Conservation (phyloP, 2,329 filamentous ascomycete species). For the Aspergillus tubingensis region DNA sequence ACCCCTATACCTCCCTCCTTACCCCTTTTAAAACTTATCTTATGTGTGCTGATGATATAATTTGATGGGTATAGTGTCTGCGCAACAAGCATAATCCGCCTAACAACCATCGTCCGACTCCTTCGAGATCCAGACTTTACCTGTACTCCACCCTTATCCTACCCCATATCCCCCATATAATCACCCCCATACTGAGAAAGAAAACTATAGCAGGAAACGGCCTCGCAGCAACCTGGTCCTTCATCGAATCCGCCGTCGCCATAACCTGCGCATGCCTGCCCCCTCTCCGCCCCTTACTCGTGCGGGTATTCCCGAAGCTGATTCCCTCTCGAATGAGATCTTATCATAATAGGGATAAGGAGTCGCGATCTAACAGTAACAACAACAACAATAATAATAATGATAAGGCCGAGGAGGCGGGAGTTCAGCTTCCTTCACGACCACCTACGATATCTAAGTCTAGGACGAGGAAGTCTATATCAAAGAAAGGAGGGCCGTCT, state of each 20-base stretch:
- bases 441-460: too few species aligned
- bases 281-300: slow-evolving; percentile 29
- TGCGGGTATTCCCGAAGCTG: slow-evolving; percentile 27
- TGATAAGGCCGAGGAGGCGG: too few species aligned
- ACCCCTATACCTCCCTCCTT: background rate
- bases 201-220: slow-evolving; percentile 17
- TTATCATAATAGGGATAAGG: slow-evolving; percentile 11
- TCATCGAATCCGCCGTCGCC: slow-evolving; percentile 33
- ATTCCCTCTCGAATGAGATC: slow-evolving; percentile 20
- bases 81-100: slow-evolving; percentile 25
- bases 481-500: too few species aligned
- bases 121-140: slow-evolving; percentile 21
- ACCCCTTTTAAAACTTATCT: too few species aligned
- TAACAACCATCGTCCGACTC: slow-evolving; percentile 27
- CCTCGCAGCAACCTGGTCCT: slow-evolving; percentile 33
- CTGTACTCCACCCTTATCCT: slow-evolving; percentile 18
- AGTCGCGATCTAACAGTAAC: too few species aligned
- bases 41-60: background rate
- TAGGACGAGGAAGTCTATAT: too few species aligned
- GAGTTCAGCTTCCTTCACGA: too few species aligned
- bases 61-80: slow-evolving; percentile 24
- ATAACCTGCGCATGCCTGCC: slow-evolving; percentile 36
- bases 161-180: background rate
- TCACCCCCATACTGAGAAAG: too few species aligned
- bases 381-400: too few species aligned